A percentile compares a stretch with the other conserved stretches of the same genome.
Evolutionary conservation across 331 rosid species (phyloP).

Genomic region (Cucumis variabilis): DNA sequence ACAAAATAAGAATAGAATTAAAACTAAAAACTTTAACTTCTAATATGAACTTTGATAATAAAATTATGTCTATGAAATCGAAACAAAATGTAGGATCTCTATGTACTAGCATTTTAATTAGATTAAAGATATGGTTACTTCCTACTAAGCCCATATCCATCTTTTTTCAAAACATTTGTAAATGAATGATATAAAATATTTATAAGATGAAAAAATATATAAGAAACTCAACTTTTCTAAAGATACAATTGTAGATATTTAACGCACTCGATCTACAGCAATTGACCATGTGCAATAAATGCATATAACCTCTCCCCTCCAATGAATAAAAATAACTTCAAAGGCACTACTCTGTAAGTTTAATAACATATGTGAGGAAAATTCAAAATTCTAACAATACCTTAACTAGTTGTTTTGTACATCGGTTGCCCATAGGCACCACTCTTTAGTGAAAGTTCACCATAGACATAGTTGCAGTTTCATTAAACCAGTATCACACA

Average conservation of each 20-base stretch:
- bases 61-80: no score
- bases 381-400: no score
- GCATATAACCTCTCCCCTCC: background rate
- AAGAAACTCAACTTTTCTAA: constrained; percentile 23
- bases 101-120: no score
- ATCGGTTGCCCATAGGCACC: background rate
- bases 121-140: no score
- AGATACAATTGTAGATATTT: background rate
- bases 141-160: no score
- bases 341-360: background rate
- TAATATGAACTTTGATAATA: no score
- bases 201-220: background rate
- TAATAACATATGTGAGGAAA: background rate
- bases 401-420: background rate
- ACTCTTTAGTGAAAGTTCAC: background rate
- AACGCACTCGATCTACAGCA: background rate
- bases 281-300: background rate
- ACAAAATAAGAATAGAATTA: no score
- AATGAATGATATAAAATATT: no score
- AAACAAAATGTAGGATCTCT: no score
- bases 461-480: background rate
- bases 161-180: no score
- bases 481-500: background rate
- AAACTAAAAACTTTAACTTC: no score
- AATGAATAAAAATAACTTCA: background rate